These are phyloP conservation scores for Mycena belliarum DNA, from an alignment of 768 basidiomycete species.

Conservation along the genomic window DNA sequence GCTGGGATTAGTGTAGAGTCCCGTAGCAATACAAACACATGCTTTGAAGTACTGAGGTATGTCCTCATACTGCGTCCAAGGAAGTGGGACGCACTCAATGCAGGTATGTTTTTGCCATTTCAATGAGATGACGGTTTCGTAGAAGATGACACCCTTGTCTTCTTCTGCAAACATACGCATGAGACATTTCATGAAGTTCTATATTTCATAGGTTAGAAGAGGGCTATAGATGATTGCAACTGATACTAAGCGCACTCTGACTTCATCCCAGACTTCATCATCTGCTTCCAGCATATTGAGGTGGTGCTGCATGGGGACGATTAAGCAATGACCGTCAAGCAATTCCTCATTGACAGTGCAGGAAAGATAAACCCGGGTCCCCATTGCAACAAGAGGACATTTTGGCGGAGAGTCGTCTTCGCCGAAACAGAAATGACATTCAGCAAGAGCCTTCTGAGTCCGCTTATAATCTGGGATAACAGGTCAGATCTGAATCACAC, in stretches of 20 bases:
- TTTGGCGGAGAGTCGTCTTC: conserved; percentile 90
- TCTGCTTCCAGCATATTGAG: conserved; percentile 90
- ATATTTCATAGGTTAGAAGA: conserved; percentile 4
- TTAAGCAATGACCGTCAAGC: conserved; percentile 89
- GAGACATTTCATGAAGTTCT: conserved; percentile 89
- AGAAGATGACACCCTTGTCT: conserved; percentile 93
- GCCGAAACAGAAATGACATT: conserved; percentile 87
- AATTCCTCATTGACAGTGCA: conserved; percentile 88
- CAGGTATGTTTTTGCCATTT: conserved; percentile 89
- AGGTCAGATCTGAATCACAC: background rate
- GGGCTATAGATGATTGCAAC: background rate
- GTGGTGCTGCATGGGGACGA: conserved; percentile 95
- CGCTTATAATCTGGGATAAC: conserved; percentile 78
- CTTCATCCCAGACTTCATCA: conserved; percentile 98
- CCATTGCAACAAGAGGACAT: conserved; percentile 87
- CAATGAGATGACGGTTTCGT: conserved; percentile 87
- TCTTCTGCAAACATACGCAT: conserved; percentile 94
- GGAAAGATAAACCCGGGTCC: conserved; percentile 87
- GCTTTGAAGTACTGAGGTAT: conserved; percentile 95
- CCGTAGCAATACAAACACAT: conserved; percentile 16
- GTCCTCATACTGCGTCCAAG: conserved; percentile 84
- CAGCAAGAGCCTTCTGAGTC: conserved; percentile 86
- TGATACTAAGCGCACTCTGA: conserved; percentile 57
- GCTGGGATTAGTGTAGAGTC: background rate
- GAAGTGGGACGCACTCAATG: conserved; percentile 92